Conservation (phyloP, 78 protist genomes). For the Creolimax fragrantissima region DNA sequence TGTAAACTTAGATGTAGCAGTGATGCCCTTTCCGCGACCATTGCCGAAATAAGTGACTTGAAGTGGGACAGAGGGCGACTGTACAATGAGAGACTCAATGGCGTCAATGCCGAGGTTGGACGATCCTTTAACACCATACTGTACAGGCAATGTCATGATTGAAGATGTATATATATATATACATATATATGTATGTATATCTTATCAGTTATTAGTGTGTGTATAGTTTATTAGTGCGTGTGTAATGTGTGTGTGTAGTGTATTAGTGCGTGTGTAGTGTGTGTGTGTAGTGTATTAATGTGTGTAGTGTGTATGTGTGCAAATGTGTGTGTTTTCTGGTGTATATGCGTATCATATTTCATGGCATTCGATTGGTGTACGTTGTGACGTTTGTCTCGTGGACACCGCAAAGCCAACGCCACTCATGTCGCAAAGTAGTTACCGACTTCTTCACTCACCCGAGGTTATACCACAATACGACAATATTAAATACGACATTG, state of each 20-base stretch:
- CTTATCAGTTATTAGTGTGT: background rate
- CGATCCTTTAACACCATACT: too few species aligned
- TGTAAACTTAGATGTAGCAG: background rate
- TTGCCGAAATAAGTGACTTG: too few species aligned
- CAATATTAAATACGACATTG: too few species aligned
- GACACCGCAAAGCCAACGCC: too few species aligned
- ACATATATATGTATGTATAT: background rate
- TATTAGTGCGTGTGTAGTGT: background rate
- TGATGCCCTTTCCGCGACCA: background rate
- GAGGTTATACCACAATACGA: too few species aligned
- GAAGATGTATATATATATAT: background rate
- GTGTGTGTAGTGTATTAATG: background rate
- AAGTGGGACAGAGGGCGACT: background rate
- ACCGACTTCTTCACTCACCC: too few species aligned
- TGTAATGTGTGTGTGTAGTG: background rate
- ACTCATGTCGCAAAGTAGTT: too few species aligned
- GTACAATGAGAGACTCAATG: background rate
- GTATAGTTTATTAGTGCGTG: background rate
- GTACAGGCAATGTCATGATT: background rate
- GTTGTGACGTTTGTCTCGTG: too few species aligned
- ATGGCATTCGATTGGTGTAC: too few species aligned
- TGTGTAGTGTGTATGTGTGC: background rate
- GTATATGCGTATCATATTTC: background rate
- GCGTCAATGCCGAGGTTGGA: background rate
- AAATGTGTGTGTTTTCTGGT: background rate